phyloP scores from a whole-genome alignment of 2,329 filamentous ascomycete species.

The Pestalotiopsis sp. region DNA sequence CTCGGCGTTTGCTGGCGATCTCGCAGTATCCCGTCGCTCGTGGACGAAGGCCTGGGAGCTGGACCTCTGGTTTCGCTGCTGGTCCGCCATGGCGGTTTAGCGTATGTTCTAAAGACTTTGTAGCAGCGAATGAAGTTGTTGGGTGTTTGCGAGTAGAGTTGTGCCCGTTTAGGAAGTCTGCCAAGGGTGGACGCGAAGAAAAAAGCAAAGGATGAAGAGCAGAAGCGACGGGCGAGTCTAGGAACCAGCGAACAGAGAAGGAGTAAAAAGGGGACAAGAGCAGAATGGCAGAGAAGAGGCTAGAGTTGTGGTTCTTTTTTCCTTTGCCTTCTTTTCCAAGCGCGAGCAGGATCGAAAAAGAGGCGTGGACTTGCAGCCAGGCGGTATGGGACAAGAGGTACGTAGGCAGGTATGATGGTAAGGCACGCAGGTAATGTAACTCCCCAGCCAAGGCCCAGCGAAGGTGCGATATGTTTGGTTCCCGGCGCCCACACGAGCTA shows the following conservation, averaged over 20 bases:
- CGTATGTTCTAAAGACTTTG: background rate
- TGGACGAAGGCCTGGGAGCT: conserved; percentile 13
- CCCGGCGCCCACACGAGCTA: background rate
- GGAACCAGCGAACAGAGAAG: background rate
- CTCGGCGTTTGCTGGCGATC: conserved; percentile 13
- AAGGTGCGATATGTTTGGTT: no score
- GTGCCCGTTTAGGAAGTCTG: background rate
- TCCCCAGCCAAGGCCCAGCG: background rate
- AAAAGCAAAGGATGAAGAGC: background rate
- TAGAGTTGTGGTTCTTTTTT: background rate
- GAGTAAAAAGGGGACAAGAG: background rate
- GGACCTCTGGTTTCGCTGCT: conserved; percentile 9
- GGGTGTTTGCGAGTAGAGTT: background rate
- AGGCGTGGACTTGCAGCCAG: background rate
- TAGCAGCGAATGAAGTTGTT: background rate
- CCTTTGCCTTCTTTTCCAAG: background rate
- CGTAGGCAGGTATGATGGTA: background rate
- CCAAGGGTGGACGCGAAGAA: background rate
- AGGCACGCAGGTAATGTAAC: background rate
- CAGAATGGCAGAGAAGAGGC: background rate
- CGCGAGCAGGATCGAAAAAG: background rate
- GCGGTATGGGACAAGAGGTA: background rate
- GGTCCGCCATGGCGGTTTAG: conserved; percentile 24
- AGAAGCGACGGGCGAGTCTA: background rate
- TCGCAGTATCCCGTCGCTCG: conserved; percentile 18